Evolutionary conservation across 305 asterid species (phyloP).

Genomic region (Withania somnifera): DNA sequence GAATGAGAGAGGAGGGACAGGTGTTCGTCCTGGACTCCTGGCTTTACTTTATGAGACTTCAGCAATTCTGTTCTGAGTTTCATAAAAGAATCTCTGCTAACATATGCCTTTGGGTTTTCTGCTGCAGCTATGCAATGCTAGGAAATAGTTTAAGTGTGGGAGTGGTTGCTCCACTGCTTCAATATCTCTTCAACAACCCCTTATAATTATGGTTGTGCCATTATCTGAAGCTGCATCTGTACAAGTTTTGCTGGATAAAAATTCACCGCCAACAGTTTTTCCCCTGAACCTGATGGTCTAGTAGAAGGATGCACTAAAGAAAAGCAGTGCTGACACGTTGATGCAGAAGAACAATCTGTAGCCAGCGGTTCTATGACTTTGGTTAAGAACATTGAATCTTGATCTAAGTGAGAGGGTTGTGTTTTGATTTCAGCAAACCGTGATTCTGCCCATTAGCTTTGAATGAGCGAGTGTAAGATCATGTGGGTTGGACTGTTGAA

Average conservation of each 20-base stretch:
- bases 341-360: background rate
- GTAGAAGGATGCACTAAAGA: background rate
- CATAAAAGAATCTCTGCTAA: background rate
- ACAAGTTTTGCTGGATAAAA: background rate
- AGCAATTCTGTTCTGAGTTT: background rate
- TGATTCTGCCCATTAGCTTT: background rate
- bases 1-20: background rate
- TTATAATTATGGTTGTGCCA: background rate
- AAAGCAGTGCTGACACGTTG: background rate
- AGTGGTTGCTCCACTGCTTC: slow-evolving; percentile 65
- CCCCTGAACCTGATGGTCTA: background rate
- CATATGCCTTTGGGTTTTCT: background rate
- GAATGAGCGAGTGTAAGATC: no score
- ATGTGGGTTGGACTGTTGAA: background rate
- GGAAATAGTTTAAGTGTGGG: slow-evolving; percentile 90
- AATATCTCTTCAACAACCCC: slow-evolving; percentile 41
- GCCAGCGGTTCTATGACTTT: background rate
- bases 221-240: background rate
- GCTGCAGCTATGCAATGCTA: slow-evolving; percentile 78
- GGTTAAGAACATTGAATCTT: background rate
- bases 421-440: background rate
- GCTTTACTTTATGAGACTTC: background rate
- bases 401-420: background rate
- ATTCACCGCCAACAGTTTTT: background rate
- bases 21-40: background rate